These are phyloP conservation scores for Aspergillus sp. DNA, from an alignment of 2,329 filamentous ascomycete species.

Conservation along the genomic window DNA sequence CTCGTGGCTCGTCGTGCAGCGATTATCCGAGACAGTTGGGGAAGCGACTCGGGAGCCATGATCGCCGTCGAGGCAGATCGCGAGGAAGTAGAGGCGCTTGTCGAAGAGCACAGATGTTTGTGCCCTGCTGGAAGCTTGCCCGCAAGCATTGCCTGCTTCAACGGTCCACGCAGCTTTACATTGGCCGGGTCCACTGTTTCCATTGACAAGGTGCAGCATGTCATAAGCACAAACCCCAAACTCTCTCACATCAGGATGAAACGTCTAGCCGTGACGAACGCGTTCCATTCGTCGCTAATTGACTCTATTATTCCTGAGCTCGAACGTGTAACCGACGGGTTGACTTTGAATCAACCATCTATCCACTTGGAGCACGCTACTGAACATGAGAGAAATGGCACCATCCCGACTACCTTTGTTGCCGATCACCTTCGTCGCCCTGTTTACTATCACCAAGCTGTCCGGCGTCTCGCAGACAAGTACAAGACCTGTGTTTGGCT, in stretches of 20 bases:
- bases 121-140: not conserved
- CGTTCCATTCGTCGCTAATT: constrained; percentile 48
- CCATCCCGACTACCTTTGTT: constrained; percentile 1
- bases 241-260: constrained; percentile 28
- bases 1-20: constrained; percentile 31
- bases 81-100: not conserved
- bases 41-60: constrained; percentile 32
- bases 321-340: constrained; percentile 19
- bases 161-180: constrained; percentile 20
- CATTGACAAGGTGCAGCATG: constrained; percentile 15
- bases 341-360: constrained; percentile 29
- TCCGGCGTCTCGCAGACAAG: constrained; percentile 33
- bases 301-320: constrained; percentile 34
- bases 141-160: constrained; percentile 26
- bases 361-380: constrained; percentile 29
- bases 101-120: not conserved
- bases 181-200: constrained; percentile 19
- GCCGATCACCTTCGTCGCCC: constrained; percentile 31
- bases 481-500: constrained; percentile 30
- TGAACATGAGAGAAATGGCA: not conserved
- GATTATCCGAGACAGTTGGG: constrained; percentile 33
- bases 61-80: constrained; percentile 32
- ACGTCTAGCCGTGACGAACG: constrained; percentile 46
- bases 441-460: constrained; percentile 47
- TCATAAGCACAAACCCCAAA: not conserved